Evolutionary conservation across 352 stramenopile species (phyloP).

Genomic region (Pythium coloratum): DNA sequence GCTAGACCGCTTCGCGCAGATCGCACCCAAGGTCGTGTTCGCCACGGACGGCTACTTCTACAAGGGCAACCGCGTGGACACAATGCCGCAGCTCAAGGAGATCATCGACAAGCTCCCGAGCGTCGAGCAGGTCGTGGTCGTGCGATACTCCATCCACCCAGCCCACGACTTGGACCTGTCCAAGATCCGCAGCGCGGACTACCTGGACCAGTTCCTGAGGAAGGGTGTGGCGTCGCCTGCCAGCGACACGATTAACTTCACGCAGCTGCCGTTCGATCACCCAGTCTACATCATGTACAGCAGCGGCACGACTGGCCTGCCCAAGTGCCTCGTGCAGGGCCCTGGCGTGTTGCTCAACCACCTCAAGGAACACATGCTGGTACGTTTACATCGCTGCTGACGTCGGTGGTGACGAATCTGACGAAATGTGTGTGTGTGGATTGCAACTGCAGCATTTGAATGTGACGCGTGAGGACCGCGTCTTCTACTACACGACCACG

Average conservation of each 20-base stretch:
- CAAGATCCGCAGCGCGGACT: conserved; percentile 50
- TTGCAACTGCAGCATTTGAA: conserved; percentile 51
- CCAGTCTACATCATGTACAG: conserved; percentile 90
- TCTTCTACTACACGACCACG: conserved; percentile 85
- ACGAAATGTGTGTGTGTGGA: background rate
- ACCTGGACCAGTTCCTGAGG: conserved; percentile 55
- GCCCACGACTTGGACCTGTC: conserved; percentile 63
- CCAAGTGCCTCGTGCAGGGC: conserved; percentile 87
- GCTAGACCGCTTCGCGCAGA: conserved; percentile 81
- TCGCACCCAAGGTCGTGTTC: conserved; percentile 77
- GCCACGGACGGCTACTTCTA: conserved; percentile 79
- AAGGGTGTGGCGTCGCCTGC: conserved; percentile 20
- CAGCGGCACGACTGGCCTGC: conserved; percentile 81
- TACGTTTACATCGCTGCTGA: conserved; percentile 30
- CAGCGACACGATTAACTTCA: conserved; percentile 54
- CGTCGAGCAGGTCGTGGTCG: conserved; percentile 59
- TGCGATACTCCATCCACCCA: conserved; percentile 59
- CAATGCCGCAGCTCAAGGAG: conserved; percentile 52
- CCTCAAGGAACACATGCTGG: conserved; percentile 77
- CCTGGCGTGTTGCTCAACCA: conserved; percentile 76
- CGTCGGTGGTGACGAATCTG: background rate
- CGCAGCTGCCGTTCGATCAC: conserved; percentile 81
- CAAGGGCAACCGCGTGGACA: conserved; percentile 72
- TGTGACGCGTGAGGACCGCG: conserved; percentile 55
- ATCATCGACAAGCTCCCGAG: conserved; percentile 66